Conservation (phyloP, 169 alveolate species). For the Cryptosporidium meleagridis region DNA sequence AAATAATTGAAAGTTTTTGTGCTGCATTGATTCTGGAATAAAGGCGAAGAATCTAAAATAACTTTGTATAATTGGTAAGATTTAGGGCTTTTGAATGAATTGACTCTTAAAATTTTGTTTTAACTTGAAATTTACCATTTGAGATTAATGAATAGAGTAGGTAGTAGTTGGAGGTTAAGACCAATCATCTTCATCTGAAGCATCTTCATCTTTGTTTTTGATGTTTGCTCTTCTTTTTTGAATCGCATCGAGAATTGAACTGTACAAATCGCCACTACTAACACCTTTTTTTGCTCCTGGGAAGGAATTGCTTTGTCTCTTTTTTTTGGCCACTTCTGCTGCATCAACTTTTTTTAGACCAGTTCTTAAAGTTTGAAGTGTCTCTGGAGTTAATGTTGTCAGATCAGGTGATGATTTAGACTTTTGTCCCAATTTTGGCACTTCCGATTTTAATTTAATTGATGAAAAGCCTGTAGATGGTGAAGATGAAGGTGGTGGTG, state of each 20-base stretch:
- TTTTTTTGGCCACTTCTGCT: background rate
- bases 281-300: background rate
- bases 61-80: too few species aligned
- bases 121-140: too few species aligned
- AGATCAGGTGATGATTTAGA: background rate
- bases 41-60: too few species aligned
- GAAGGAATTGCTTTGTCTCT: background rate
- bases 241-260: background rate
- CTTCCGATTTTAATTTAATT: background rate
- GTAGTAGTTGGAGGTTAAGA: too few species aligned
- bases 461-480: background rate
- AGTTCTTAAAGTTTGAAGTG: background rate
- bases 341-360: background rate
- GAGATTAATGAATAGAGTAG: background rate
- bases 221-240: background rate
- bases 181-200: background rate
- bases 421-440: background rate
- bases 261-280: background rate
- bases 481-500: slow-evolving; percentile 16
- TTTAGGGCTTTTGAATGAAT: too few species aligned
- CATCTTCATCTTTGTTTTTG: background rate
- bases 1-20: too few species aligned
- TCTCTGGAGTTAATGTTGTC: background rate
- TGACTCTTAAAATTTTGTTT: background rate
- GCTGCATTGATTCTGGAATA: too few species aligned